Evolutionary conservation across 345 rosid species (phyloP).

Genomic region (Nephelium lappaceum): DNA sequence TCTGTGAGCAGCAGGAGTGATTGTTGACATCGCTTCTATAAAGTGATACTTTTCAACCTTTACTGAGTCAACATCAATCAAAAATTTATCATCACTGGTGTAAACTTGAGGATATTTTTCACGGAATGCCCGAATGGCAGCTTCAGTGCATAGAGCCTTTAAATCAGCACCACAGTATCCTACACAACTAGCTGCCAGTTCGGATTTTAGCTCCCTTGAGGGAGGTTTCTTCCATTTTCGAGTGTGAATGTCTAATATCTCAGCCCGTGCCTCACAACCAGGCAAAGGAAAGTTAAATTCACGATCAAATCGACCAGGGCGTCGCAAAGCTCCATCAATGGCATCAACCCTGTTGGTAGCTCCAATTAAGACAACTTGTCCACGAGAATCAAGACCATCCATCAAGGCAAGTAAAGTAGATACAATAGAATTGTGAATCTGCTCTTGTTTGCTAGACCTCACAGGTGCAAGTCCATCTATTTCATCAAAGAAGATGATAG

Average conservation of each 20-base stretch:
- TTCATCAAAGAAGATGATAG: slow-evolving; percentile 98
- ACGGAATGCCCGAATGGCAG: slow-evolving; percentile 98
- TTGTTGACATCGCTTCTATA: slow-evolving; percentile 92
- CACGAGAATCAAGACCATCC: slow-evolving; percentile 99
- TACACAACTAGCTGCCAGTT: slow-evolving; percentile 96
- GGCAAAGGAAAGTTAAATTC: slow-evolving; percentile 98
- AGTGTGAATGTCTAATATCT: slow-evolving; percentile 94
- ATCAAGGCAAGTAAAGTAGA: slow-evolving; percentile 98
- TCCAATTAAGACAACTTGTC: slow-evolving; percentile 99
- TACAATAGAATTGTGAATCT: slow-evolving; percentile 98
- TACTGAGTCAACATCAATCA: slow-evolving; percentile 92
- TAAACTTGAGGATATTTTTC: slow-evolving; percentile 99
- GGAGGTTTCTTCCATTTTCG: slow-evolving; percentile 99
- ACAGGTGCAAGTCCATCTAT: slow-evolving; percentile 99
- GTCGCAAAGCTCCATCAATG: slow-evolving; percentile 98
- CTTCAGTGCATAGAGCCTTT: slow-evolving; percentile 96
- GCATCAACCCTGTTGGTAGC: slow-evolving; percentile 99
- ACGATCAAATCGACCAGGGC: slow-evolving; percentile 99
- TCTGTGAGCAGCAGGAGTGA: slow-evolving; percentile 98
- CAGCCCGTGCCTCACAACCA: slow-evolving; percentile 96
- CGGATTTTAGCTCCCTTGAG: slow-evolving; percentile 72
- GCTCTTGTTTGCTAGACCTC: slow-evolving; percentile 99
- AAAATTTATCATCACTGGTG: slow-evolving; percentile 92
- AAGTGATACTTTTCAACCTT: slow-evolving; percentile 89
- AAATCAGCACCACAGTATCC: slow-evolving; percentile 99